Conservation (phyloP, 2,329 filamentous ascomycete species). For the Tolypocladium tropicale region DNA sequence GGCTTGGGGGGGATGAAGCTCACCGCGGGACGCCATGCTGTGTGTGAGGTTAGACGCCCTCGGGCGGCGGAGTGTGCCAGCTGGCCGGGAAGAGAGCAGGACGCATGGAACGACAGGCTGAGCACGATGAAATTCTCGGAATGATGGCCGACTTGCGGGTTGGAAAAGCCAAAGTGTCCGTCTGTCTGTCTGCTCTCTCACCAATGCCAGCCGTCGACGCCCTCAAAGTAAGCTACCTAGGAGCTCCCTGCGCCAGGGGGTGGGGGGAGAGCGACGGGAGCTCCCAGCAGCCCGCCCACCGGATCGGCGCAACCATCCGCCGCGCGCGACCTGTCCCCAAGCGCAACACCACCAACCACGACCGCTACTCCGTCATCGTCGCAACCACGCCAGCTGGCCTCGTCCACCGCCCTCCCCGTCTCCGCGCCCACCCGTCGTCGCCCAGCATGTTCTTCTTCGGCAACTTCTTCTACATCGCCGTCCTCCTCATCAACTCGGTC, state of each 20-base stretch:
- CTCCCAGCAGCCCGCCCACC: conserved; percentile 6
- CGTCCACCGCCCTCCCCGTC: neutral
- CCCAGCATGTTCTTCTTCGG: conserved; percentile 55
- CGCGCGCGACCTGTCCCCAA: conserved; percentile 5
- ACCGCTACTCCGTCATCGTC: neutral
- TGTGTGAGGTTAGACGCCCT: neutral
- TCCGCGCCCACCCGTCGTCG: too few relatives aligned
- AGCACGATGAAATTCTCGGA: too few relatives aligned
- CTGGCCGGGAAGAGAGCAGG: neutral
- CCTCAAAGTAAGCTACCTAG: too few relatives aligned
- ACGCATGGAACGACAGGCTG: too few relatives aligned
- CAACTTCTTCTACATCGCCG: conserved; percentile 65
- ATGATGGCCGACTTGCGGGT: too few relatives aligned
- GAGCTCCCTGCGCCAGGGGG: too few relatives aligned
- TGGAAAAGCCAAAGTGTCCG: too few relatives aligned
- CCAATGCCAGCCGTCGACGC: too few relatives aligned
- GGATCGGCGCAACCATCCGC: conserved; percentile 23
- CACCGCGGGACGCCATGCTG: conserved; percentile 13
- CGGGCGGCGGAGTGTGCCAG: neutral
- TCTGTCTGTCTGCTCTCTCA: too few relatives aligned
- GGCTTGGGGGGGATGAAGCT: neutral
- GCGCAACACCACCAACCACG: neutral
- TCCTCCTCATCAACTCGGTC: conserved; percentile 89
- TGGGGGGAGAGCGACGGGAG: neutral
- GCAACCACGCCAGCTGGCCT: neutral